Conservation (phyloP, 2,329 filamentous ascomycete genomes). For the Aspergillus pseudoterreus region DNA sequence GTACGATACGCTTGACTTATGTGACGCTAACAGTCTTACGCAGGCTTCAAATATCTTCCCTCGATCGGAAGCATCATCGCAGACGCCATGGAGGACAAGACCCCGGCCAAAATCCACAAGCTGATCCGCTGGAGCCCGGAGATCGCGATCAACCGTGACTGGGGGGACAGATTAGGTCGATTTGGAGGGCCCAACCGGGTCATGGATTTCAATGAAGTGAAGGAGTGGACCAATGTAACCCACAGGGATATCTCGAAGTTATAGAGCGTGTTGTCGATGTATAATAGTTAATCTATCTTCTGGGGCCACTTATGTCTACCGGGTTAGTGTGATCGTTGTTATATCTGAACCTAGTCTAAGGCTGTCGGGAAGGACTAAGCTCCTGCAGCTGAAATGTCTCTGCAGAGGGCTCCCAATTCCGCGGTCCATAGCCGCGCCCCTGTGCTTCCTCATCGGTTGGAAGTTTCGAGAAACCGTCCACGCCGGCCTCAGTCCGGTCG, state of each 20-base stretch:
- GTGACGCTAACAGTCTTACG: not conserved
- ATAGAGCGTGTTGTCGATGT: conserved; percentile 1
- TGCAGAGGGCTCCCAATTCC: conserved; percentile 11
- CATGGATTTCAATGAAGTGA: conserved; percentile 45
- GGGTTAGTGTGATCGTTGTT: too few relatives aligned
- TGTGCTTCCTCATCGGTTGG: conserved; percentile 32
- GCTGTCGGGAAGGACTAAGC: conserved; percentile 6
- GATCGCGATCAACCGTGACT: conserved; percentile 43
- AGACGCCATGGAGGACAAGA: conserved; percentile 43
- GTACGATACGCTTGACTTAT: not conserved
- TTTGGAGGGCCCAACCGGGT: conserved; percentile 47
- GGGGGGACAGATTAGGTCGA: conserved; percentile 45
- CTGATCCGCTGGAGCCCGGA: conserved; percentile 52
- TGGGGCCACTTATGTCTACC: too few relatives aligned
- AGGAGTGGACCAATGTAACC: conserved; percentile 36
- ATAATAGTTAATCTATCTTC: not conserved
- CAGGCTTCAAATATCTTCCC: conserved; percentile 50
- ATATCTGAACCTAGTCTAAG: conserved; percentile 2
- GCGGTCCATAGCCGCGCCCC: conserved; percentile 13
- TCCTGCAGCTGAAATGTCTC: conserved; percentile 25
- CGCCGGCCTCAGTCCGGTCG: conserved; percentile 23
- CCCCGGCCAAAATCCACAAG: conserved; percentile 40
- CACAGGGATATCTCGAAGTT: conserved; percentile 16
- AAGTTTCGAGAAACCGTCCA: conserved; percentile 29
- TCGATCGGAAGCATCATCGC: conserved; percentile 48